A percentile compares a stretch with the other conserved stretches of the same genome.
phyloP scores from a whole-genome alignment of 441 rosid genomes.

The Iberis amara region DNA sequence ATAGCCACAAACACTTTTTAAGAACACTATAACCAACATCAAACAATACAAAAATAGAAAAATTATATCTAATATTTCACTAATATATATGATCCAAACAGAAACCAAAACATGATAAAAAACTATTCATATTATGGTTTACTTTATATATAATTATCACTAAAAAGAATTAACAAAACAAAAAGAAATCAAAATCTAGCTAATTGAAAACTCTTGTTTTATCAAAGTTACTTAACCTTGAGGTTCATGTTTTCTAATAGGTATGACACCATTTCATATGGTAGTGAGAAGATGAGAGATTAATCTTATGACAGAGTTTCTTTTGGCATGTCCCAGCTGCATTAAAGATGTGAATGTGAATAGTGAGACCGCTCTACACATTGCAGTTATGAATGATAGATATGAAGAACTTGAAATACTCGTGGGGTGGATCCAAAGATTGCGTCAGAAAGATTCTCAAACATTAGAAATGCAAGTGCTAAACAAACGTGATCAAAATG shows the following conservation, averaged over 20 bases:
- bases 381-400: not conserved
- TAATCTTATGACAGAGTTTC: not conserved
- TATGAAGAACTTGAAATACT: not conserved
- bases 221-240: no score
- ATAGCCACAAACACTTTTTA: no score
- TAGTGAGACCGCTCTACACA: not conserved
- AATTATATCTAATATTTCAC: no score
- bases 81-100: no score
- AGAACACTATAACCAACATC: no score
- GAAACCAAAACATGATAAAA: no score
- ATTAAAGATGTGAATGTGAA: not conserved
- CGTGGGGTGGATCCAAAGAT: not conserved
- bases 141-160: no score
- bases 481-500: not conserved
- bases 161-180: no score
- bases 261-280: not conserved
- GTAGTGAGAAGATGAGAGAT: not conserved
- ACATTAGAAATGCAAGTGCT: not conserved
- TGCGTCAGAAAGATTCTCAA: not conserved
- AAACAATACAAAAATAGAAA: no score
- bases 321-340: not conserved
- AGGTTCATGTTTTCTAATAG: not conserved
- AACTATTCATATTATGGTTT: no score
- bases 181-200: no score
- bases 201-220: no score